These are phyloP conservation scores for Arthroderma sp. DNA, from an alignment of 2,329 filamentous ascomycete genomes.

Conservation along the genomic window DNA sequence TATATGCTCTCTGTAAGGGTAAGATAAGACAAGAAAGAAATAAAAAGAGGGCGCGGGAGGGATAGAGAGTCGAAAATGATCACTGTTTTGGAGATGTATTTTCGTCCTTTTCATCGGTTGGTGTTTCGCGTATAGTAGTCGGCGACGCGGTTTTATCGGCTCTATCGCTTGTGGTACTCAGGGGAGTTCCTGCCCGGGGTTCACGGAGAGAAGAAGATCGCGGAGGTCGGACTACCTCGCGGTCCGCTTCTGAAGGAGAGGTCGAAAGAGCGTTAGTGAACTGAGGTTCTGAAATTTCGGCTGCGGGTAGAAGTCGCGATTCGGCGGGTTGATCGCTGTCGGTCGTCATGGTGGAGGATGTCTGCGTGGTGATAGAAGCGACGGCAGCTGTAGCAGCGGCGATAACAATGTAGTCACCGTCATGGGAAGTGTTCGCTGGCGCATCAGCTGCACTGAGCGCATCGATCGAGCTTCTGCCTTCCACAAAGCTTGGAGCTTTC, in stretches of 20 bases:
- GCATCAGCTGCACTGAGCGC: slow-evolving; percentile 4
- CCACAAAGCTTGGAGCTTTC: slow-evolving; percentile 4
- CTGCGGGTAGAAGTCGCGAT: slow-evolving; percentile 9
- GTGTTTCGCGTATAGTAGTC: neutral
- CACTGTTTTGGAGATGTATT: neutral
- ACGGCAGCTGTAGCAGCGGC: neutral
- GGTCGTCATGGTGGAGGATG: neutral
- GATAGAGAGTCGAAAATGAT: neutral
- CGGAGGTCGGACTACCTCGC: slow-evolving; percentile 17
- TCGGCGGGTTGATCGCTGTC: slow-evolving; percentile 2
- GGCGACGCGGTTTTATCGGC: neutral
- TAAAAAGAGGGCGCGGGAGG: neutral
- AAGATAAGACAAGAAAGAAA: neutral
- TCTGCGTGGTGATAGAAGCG: neutral
- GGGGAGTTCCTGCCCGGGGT: slow-evolving; percentile 3
- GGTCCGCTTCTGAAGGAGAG: slow-evolving; percentile 19
- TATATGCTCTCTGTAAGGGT: too few relatives aligned
- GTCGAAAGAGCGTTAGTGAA: slow-evolving; percentile 21
- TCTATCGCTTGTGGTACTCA: slow-evolving; percentile 2
- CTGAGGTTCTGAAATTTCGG: slow-evolving; percentile 8
- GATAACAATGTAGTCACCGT: neutral
- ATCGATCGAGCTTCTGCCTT: slow-evolving; percentile 15
- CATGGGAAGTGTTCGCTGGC: slow-evolving; percentile 5
- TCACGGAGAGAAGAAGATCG: slow-evolving; percentile 27
- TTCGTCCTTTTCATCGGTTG: neutral